Conservation (phyloP, 1,284 basidiomycete species). For the Fomitiporia mediterranea region DNA sequence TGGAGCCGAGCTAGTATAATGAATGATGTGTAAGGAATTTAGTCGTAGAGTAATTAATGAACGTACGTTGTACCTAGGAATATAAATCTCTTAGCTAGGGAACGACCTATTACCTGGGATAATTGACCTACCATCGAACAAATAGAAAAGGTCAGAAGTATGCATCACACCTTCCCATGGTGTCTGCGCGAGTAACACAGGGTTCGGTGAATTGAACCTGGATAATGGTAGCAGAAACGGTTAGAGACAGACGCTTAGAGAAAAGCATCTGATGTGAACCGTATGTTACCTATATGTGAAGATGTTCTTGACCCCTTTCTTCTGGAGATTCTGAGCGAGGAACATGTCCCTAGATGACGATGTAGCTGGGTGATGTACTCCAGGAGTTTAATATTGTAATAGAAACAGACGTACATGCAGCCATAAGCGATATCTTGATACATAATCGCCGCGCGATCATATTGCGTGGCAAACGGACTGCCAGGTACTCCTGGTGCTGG, state of each 20-base stretch:
- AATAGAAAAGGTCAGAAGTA: slow-evolving; percentile 41
- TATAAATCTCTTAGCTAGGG: background rate
- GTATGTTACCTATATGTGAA: slow-evolving; percentile 30
- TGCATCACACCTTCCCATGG: slow-evolving; percentile 41
- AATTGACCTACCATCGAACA: slow-evolving; percentile 36
- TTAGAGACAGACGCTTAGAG: background rate
- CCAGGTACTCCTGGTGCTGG: slow-evolving; percentile 32
- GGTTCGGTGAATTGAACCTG: slow-evolving; percentile 33
- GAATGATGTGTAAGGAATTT: background rate
- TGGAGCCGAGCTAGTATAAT: slow-evolving; percentile 10
- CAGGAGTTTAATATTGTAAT: background rate
- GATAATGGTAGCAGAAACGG: too few relatives aligned
- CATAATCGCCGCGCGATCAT: slow-evolving; percentile 38
- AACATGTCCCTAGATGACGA: slow-evolving; percentile 35
- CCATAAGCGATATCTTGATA: slow-evolving; percentile 40
- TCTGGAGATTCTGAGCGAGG: slow-evolving; percentile 32
- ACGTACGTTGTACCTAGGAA: slow-evolving; percentile 34
- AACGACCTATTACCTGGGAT: background rate
- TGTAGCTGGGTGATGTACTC: background rate
- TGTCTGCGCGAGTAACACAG: slow-evolving; percentile 33
- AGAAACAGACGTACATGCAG: slow-evolving; percentile 36
- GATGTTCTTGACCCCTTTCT: slow-evolving; percentile 31
- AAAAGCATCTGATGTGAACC: too few relatives aligned
- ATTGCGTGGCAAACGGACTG: slow-evolving; percentile 37
- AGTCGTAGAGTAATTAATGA: background rate